Conservation (phyloP, 2,329 filamentous ascomycete genomes). For the Sporothrix schenckii region DNA sequence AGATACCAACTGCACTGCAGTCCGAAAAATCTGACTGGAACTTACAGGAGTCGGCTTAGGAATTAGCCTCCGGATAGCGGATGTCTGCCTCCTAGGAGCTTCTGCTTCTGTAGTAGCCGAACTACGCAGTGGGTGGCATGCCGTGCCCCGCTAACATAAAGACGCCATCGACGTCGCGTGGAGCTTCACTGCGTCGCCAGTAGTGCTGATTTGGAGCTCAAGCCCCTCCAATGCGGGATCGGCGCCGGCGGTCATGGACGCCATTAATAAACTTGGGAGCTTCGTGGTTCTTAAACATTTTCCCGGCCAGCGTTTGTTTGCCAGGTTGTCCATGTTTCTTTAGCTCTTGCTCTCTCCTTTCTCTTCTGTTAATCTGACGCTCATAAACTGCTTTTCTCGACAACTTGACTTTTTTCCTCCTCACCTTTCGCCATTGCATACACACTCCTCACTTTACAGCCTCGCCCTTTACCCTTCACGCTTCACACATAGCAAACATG, state of each 20-base stretch:
- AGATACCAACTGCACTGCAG: not conserved
- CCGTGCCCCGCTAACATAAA: constrained; percentile 1
- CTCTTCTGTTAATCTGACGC: not conserved
- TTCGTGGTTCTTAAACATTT: not conserved
- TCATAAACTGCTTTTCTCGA: not conserved
- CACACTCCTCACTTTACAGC: not conserved
- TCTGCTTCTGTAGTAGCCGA: constrained; percentile 3
- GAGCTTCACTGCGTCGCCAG: not conserved
- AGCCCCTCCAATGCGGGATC: constrained; percentile 9
- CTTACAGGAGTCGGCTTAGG: not conserved
- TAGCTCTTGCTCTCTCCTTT: not conserved
- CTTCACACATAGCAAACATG: not conserved
- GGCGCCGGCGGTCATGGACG: not conserved
- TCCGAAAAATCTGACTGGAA: not conserved
- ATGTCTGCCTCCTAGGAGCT: not conserved
- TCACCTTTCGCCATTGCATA: not conserved
- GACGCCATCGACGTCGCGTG: constrained; percentile 2
- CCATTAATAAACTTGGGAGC: not conserved
- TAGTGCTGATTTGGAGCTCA: not conserved
- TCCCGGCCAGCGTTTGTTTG: not conserved
- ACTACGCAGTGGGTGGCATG: not conserved
- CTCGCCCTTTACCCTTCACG: too few species aligned
- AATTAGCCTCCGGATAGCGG: constrained; percentile 22
- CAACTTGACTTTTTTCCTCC: not conserved
- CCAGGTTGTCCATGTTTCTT: too few species aligned